Base-by-base conservation (phyloP, 2,329 filamentous ascomycete species). In the Trichoderma citrinoviride region DNA sequence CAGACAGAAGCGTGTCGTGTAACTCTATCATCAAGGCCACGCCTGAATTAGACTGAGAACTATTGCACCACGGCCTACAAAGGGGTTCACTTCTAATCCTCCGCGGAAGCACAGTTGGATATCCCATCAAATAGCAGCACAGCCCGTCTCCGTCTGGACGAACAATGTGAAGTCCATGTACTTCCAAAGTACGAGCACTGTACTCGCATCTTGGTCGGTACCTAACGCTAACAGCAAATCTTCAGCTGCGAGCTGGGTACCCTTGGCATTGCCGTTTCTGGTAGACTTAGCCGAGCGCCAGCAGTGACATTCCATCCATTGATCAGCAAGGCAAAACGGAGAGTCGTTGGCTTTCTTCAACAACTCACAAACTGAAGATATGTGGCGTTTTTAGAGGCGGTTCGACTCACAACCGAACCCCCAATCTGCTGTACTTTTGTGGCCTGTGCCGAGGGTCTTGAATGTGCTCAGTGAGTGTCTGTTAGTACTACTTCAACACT, bases 221-320 rank as follows among this genome's bases (percentile, higher is more conserved):
- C n/a, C n/a, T 21, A 60, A 27, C 56, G 29, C 29, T 50, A 57
- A 23, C 17, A 29, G 41, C 25, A 60, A 27, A 49, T 50, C 56
- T 60, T 60, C 56, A 60, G 56, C 29, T 50, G 29, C 29, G 44
- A 33, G 56, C 44, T 40, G 41, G 55, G 33, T 15, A 47, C 19
- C 44, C 27, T 23, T 41, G 56, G 40, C n/a, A 50, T 23, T 40
- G 33, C 44, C 44, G 29, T n/a, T 50, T 60, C 56, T 60, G 44
- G 56, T 19, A 60, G 56, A 50, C 21, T 50, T 49, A 41, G 56
- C 56, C 56, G 56, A 60, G 44, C 56, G 44, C 49, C 29, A 40
- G 12, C 29, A 10, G 33, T 37, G 33, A 49, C 40, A 43, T 43
- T n/a, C 40, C 40, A 37, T 37, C 14, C 33, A 37, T 37, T 37